Evolutionary conservation across 1,284 basidiomycete species (phyloP).

Genomic region (Microbotryum violaceum): DNA sequence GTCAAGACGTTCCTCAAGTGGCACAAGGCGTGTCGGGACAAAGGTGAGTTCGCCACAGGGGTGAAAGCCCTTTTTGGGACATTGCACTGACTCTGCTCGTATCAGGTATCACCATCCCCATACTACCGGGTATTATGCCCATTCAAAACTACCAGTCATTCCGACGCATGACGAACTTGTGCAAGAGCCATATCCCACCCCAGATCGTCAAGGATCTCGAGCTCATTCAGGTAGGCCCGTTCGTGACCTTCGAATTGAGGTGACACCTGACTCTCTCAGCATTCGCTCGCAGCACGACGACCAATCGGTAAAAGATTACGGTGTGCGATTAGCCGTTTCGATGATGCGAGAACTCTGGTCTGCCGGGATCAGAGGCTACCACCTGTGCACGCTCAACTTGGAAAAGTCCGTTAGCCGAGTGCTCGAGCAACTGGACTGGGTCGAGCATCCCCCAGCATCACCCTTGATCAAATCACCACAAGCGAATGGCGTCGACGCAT

Average conservation of each 20-base stretch:
- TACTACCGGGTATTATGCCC: conserved; percentile 92
- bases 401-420: conserved; percentile 92
- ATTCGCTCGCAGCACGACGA: conserved; percentile 32
- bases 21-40: conserved; percentile 71
- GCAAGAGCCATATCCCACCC: conserved; percentile 75
- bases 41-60: conserved; percentile 35
- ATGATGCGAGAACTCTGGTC: conserved; percentile 44
- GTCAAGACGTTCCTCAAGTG: conserved; percentile 73
- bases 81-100: not conserved
- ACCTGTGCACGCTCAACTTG: conserved; percentile 94
- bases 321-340: conserved; percentile 39
- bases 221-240: conserved; percentile 60
- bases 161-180: conserved; percentile 79
- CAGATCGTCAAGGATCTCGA: conserved; percentile 71
- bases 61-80: not conserved
- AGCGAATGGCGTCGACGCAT: no score
- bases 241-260: conserved; percentile 10
- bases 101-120: conserved; percentile 74
- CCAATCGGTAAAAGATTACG: conserved; percentile 42
- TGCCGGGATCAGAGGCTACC: conserved; percentile 68
- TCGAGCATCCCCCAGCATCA: conserved; percentile 2
- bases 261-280: conserved; percentile 33
- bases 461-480: no score
- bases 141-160: conserved; percentile 99
- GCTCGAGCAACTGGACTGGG: conserved; percentile 69